Percentiles rank a stretch among this genome's conserved stretches.
Conservation (phyloP, 805 yeast species). For the Metschnikowia chrysomelidarum region DNA sequence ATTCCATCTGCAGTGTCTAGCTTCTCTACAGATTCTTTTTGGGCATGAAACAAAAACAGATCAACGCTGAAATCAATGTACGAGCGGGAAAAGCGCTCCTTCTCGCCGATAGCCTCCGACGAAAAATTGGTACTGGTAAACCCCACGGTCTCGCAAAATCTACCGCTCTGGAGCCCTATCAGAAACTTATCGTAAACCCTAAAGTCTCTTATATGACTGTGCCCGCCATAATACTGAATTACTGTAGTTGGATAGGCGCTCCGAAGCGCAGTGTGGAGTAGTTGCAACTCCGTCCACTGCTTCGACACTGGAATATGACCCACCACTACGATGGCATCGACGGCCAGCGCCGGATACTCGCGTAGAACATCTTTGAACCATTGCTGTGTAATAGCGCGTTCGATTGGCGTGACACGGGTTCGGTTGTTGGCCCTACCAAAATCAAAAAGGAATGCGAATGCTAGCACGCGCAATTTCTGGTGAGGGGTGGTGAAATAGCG, state of each 20-base stretch:
- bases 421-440: slow-evolving; percentile 59
- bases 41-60: slow-evolving; percentile 67
- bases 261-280: slow-evolving; percentile 52
- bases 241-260: slow-evolving; percentile 54
- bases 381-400: slow-evolving; percentile 47
- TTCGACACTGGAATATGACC: slow-evolving; percentile 73
- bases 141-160: slow-evolving; percentile 93
- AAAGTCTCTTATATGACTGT: slow-evolving; percentile 88
- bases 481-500: slow-evolving; percentile 64
- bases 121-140: slow-evolving; percentile 59
- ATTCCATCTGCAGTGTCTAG: slow-evolving; percentile 59
- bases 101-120: slow-evolving; percentile 11
- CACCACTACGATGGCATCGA: slow-evolving; percentile 67
- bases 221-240: slow-evolving; percentile 92
- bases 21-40: slow-evolving; percentile 20
- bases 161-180: slow-evolving; percentile 86
- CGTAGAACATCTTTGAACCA: slow-evolving; percentile 62
- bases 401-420: slow-evolving; percentile 63
- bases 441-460: slow-evolving; percentile 79
- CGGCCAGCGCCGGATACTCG: slow-evolving; percentile 29
- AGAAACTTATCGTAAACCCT: slow-evolving; percentile 61
- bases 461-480: slow-evolving; percentile 50
- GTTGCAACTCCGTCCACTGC: slow-evolving; percentile 51
- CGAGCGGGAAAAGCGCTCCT: slow-evolving; percentile 46
- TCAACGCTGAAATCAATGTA: slow-evolving; percentile 80